Base-by-base conservation (phyloP, 1,284 basidiomycete species). In the Leccinum subrobustum region DNA sequence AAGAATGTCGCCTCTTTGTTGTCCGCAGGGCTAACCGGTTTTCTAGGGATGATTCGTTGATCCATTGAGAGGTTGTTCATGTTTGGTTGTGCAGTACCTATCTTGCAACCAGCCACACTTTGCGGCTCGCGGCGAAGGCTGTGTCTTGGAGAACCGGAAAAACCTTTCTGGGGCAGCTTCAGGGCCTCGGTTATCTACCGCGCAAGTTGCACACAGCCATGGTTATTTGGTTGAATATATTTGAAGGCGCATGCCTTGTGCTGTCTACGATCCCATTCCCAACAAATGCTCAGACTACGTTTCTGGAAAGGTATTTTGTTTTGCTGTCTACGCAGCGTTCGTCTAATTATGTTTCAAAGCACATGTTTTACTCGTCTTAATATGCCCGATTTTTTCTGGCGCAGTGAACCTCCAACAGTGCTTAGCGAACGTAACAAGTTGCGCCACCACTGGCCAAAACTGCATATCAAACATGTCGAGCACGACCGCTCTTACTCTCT, bases 381-480 rank as follows among this genome's bases (percentile, higher is more conserved):
- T 54, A 0, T 61, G 16, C 25, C 54, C 60, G 4, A 11, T 14
- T 18, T 1, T 1, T 27, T 59, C 54, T 4, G 6, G 3, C 1
- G 60, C 68, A 25, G 47, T 18, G 1, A 56, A 61, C 23, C 37
- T 69, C 47, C 6, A 54, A 1, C 57, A 59, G 18, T 69, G 68
- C 20, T 47, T 72, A 0, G 2, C 6, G 20, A 29, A 60, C 18
- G 27, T 66, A 9, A 54, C 4, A 4, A 51, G 1, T 39, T 72
- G 67, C 3, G 68, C 70, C 3, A 35, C 11, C 1, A 35, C 2
- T 4, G 27, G 55, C 33, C 37, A 2, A 1, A 12, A 18, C 20
- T 72, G 68, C 12, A 1, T 12, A 37, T 29, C 52, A 1, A 59
- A 67, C 14, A 61, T 69, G 2, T 57, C 67, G 9, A 67, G 16